phyloP scores from a whole-genome alignment of 2,329 filamentous ascomycete species.

The Nemania diffusa region DNA sequence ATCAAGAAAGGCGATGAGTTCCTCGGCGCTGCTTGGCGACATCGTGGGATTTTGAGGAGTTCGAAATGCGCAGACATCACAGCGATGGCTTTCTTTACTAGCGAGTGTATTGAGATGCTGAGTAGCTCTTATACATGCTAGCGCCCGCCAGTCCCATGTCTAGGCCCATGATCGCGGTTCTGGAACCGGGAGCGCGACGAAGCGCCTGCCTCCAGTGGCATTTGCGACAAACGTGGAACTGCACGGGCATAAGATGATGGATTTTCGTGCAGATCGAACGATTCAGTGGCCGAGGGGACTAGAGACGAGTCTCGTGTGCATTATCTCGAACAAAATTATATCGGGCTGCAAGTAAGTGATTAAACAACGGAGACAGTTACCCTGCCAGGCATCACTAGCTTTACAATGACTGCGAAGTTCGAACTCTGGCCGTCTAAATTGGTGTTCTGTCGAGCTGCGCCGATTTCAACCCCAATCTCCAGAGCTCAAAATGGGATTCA shows the following conservation, averaged over 20 bases:
- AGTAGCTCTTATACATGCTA: constrained; percentile 5
- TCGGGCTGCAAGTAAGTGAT: no score
- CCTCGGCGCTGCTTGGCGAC: constrained; percentile 12
- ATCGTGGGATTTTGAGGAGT: constrained; percentile 1
- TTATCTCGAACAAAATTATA: no score
- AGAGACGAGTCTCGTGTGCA: not conserved
- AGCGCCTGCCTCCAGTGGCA: not conserved
- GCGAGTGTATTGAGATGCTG: constrained; percentile 6
- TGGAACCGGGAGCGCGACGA: not conserved
- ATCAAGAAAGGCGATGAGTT: constrained; percentile 20
- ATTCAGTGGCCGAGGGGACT: not conserved
- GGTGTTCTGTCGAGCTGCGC: no score
- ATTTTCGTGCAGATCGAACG: not conserved
- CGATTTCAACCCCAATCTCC: no score
- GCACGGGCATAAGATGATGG: not conserved
- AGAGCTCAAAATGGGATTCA: no score
- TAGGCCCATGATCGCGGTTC: not conserved
- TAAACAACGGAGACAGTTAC: not conserved
- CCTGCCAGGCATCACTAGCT: no score
- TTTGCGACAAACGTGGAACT: not conserved
- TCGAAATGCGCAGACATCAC: not conserved
- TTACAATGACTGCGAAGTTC: no score
- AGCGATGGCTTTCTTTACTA: not conserved
- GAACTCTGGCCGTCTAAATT: no score
- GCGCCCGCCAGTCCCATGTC: constrained; percentile 3